Base-by-base conservation (phyloP, 2,329 filamentous ascomycete genomes). In the Eurotiales sp. region DNA sequence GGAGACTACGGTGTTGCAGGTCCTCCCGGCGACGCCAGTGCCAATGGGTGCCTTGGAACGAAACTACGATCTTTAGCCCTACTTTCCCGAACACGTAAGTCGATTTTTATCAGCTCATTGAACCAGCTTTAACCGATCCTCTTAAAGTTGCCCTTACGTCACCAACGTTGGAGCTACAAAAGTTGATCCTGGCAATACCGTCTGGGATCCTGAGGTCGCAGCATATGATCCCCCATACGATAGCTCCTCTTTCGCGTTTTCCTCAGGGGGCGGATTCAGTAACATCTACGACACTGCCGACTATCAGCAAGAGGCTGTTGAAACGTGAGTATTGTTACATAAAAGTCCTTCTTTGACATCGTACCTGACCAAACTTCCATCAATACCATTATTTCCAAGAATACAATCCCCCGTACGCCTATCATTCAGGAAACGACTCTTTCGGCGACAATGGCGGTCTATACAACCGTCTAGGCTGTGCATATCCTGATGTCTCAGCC, bases 1-100 rank as follows among this genome's bases (percentile, higher is more conserved):
- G 64, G 64, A 8, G 63, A 66, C 46, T 57, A 60, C 27, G 64
- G 64, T 15, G 40, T 43, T 15, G 40, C 40, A 2, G 19, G 21
- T 27, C 37, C 15, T 21, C 17, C 37, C 12, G 17, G 7, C 22
- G 8, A 6, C 37, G 37, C 17, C 22, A 10, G 22, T 41, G 21
- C 10, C 19, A 27, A 43, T 30, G 41, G 41, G 8, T 43, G 41
- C 17, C 41, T 43, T 15, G 23, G 23, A 25, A 14, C 39, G 8
- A 23, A 43, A 14, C 21, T 15, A 43, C 41, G 14, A 15, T 43
- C n/a, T 43, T 43, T 15, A 43, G 17, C 23, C 41, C 41, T 15
- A 23, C 21, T 17, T 27, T 43, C 15, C 41, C 23, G 8, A 27
- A 27, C 25, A 27, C 25, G 23, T 25, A 27, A 43, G 41, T 43